Conservation (phyloP, 768 basidiomycete species). For the Pulveroboletus ravenelii region DNA sequence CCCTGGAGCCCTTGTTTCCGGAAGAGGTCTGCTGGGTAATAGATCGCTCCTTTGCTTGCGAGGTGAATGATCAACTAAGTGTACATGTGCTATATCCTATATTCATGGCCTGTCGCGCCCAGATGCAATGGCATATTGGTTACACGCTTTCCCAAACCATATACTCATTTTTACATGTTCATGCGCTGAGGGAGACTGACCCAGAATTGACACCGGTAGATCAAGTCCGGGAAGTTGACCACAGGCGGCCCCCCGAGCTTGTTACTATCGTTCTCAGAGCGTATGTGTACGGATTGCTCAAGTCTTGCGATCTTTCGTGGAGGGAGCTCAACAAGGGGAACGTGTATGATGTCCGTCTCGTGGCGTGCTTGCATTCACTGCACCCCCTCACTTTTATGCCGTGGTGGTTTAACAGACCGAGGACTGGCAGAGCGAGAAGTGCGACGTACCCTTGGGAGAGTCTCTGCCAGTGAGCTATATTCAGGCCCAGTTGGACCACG, state of each 20-base stretch:
- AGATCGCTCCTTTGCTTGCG: conserved; percentile 70
- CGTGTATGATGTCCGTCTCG: conserved; percentile 65
- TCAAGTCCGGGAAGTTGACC: conserved; percentile 31
- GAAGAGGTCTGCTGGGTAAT: conserved; percentile 88
- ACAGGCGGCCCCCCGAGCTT: conserved; percentile 53
- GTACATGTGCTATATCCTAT: conserved; percentile 7
- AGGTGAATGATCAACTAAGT: conserved; percentile 47
- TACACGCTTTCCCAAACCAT: conserved; percentile 84
- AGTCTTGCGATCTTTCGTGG: conserved; percentile 81
- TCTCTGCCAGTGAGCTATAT: conserved; percentile 51
- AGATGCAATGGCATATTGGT: conserved; percentile 90
- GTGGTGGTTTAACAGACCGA: conserved; percentile 49
- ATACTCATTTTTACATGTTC: conserved; percentile 72
- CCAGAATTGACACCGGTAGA: conserved; percentile 42
- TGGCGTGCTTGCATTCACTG: conserved; percentile 11
- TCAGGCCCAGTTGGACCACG: conserved; percentile 52
- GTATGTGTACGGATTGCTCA: conserved; percentile 63
- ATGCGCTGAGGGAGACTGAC: conserved; percentile 57
- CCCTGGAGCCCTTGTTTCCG: conserved; percentile 57
- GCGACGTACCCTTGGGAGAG: conserved; percentile 73
- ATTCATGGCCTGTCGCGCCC: conserved; percentile 14
- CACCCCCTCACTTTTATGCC: conserved; percentile 11
- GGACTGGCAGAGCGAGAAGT: conserved; percentile 89
- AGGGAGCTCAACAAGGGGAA: conserved; percentile 72
- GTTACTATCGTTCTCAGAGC: conserved; percentile 66